Percentiles rank a stretch among this genome's conserved stretches.
Conservation (phyloP, 1,139 yeast species). For the Pichia sp. region DNA sequence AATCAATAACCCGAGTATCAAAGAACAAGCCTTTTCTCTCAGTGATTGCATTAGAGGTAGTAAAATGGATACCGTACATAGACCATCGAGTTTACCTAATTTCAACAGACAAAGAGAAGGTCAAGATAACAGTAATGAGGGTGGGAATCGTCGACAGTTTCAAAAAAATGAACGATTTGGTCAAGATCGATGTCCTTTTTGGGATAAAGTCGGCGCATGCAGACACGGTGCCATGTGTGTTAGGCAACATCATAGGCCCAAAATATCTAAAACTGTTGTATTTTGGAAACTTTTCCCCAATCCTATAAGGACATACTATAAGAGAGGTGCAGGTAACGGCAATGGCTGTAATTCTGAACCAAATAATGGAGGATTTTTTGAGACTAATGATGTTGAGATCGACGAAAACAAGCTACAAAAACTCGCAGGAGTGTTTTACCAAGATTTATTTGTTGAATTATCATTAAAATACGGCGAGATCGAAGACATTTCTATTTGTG, state of each 20-base stretch:
- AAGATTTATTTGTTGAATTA: conserved; percentile 65
- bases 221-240: conserved; percentile 90
- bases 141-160: too few relatives aligned
- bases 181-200: conserved; percentile 36
- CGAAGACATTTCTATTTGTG: conserved; percentile 65
- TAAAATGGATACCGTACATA: too few relatives aligned
- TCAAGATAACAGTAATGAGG: too few relatives aligned
- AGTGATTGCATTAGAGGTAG: too few relatives aligned
- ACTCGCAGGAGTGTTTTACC: conserved; percentile 57
- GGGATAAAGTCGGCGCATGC: conserved; percentile 84
- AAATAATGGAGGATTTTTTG: conserved; percentile 3
- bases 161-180: neutral
- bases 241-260: conserved; percentile 65
- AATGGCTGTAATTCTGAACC: neutral
- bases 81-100: too few relatives aligned
- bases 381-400: conserved; percentile 4
- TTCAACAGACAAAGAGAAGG: neutral
- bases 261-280: conserved; percentile 57
- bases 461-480: conserved; percentile 55
- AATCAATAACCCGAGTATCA: too few relatives aligned
- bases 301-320: conserved; percentile 30
- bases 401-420: conserved; percentile 34
- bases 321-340: neutral
- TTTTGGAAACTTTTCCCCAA: conserved; percentile 65
- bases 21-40: too few relatives aligned